Conservation (phyloP, 1,284 basidiomycete genomes). For the Tilletia caries region DNA sequence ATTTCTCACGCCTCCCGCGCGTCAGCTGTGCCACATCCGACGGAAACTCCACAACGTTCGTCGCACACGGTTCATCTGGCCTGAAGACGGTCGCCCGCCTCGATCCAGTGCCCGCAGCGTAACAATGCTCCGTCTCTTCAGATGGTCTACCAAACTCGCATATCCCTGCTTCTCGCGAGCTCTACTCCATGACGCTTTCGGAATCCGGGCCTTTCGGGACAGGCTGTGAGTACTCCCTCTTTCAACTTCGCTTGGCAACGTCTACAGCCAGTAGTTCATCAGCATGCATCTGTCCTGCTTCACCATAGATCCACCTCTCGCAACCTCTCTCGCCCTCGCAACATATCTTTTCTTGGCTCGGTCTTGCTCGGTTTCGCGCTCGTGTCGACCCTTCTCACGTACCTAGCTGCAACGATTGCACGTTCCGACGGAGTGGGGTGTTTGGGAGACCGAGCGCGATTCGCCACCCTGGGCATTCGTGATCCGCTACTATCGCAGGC, state of each 20-base stretch:
- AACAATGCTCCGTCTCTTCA: neutral
- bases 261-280: no score
- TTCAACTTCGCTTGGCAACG: neutral
- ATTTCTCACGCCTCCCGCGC: conserved; percentile 38
- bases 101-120: neutral
- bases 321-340: no score
- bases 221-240: neutral
- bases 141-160: neutral
- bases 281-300: no score
- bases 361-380: no score
- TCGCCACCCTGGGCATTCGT: no score
- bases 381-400: no score
- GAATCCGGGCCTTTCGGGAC: neutral
- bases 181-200: neutral
- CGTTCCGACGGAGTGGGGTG: no score
- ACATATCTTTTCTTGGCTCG: no score
- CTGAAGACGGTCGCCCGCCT: neutral
- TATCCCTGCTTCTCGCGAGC: neutral
- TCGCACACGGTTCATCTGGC: conserved; percentile 9
- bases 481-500: no score
- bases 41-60: conserved; percentile 34
- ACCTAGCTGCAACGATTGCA: no score
- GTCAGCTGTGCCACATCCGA: conserved; percentile 47
- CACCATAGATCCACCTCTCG: no score
- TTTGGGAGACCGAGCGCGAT: no score